Base-by-base conservation (phyloP, 2,329 filamentous ascomycete genomes). In the Microthyrium microscopicum region DNA sequence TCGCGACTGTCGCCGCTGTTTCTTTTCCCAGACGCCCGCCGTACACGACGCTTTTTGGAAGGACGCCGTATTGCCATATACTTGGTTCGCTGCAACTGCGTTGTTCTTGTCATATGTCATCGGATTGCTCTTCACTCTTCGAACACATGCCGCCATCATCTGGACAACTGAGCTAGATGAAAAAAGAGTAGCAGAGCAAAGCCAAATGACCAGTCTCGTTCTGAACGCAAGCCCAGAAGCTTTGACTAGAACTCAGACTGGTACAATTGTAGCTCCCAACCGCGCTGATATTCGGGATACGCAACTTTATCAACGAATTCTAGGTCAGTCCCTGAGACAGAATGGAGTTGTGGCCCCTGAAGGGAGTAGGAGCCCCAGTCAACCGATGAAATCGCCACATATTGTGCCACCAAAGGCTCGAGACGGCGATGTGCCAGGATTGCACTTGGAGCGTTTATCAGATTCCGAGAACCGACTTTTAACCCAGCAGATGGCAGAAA, bases 71-170 rank as follows among this genome's bases (percentile, higher is more conserved):
- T 74, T 82, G 29, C 89, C 89, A 1, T 98, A 92, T 55, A 92
- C 82, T 47, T 94, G 85, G 64, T 72, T 92, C 48, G 78, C 83
- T 4, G 83, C 89, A 1, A 58, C 76, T 4, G 67, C 91, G 48
- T 64, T 98, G 11, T 95, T 98, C 57, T 61, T 93, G 19, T 91
- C 85, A 1, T 98, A 98, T 51, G 64, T 89, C 22, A 89, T 95
- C 39, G 89, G 89, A 17, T 64, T 98, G 11, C 82, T 89, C 66
- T 98, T 98, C 55, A 98, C 89, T 1, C 68, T 98, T 15, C 71
- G 89, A 41, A 98, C 89, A 0, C 89, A 98, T 51, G 89, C 89
- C 4, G 85, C 91, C 4, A 79, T 94, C 29, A 98, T 98, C 43
- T 98, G 89, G 89, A 89, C 84, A 46, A 77, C 70, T 6, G 85